These are phyloP conservation scores for Poronia punctata DNA, from an alignment of 495 filamentous ascomycete genomes.

Conservation along the genomic window DNA sequence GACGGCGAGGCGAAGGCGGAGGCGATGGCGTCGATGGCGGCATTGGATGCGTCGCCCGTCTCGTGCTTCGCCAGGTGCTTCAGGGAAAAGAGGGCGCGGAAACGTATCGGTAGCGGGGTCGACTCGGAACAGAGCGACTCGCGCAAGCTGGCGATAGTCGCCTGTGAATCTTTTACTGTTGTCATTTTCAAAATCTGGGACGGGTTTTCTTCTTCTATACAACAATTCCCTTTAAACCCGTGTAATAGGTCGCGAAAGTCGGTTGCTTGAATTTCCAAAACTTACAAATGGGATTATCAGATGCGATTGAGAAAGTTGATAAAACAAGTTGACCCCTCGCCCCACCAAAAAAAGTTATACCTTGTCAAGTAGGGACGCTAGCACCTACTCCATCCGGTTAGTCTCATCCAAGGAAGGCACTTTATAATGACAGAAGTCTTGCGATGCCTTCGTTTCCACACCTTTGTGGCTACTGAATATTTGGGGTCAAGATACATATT, in stretches of 20 bases:
- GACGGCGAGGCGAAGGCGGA: conserved; percentile 80
- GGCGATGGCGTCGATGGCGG: conserved; percentile 87
- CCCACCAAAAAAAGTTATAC: too few species aligned
- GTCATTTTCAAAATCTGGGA: conserved; percentile 11
- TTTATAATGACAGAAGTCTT: too few species aligned
- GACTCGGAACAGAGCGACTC: conserved; percentile 69
- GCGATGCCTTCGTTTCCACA: too few species aligned
- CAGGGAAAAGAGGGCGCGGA: conserved; percentile 95
- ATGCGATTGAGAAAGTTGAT: conserved; percentile 6
- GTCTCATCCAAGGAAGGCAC: too few species aligned
- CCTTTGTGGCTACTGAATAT: too few species aligned
- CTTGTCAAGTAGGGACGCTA: too few species aligned
- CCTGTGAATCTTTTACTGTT: conserved; percentile 14
- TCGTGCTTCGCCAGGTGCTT: conserved; percentile 78
- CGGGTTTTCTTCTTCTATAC: too few species aligned
- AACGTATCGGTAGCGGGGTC: conserved; percentile 77
- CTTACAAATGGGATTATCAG: conserved; percentile 11
- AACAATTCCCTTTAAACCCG: too few species aligned
- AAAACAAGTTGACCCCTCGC: conserved; percentile 8
- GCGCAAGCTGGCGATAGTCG: conserved; percentile 56
- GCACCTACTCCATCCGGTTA: too few species aligned
- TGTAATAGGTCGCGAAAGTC: too few species aligned
- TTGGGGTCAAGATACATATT: too few species aligned
- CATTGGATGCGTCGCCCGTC: conserved; percentile 54
- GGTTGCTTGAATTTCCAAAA: conserved; percentile 1